Evolutionary conservation across 441 rosid species (phyloP), one percentile per base, ranked within the genome.

Genomic region (Erodium moschatum): DNA sequence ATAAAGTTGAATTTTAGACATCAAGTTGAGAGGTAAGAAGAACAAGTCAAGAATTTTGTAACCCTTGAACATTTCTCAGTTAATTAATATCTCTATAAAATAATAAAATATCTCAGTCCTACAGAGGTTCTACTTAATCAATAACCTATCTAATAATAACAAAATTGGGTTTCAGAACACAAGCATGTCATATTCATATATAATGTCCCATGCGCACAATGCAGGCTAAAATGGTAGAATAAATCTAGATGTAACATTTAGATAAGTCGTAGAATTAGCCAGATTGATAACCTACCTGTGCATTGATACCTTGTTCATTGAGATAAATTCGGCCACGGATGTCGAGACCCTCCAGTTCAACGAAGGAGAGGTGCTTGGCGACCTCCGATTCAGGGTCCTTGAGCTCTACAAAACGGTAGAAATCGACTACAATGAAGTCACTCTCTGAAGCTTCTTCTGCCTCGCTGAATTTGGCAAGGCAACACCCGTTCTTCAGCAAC

Each of bases 261-360:
- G 38, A 11, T 1, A 50, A 67, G 52, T 40, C 20, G 58, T 5
- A 2, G 19, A 66, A 5, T 38, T 50, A 62, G 29, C 5, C 72
- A 38, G 62, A 61, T 72, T 33, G 74, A 54, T 67, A 69, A 13
- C n/a, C 16, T 76, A 92, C 98, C 97, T 92, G 97, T 1, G 96
- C 96, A 77, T 92, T 92, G 61, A 92, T 87, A 71, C 98, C 98
- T 86, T 88, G 96, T 76, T 83, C 95, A 71, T 82, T 89, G 71
- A 92, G 73, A 78, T 92, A 87, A 64, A 92, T 81, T 64, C 96
- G 82, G 64, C 98, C 98, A 69, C 48, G 88, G 69, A 90, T 79
- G 76, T 92, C 85, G 69, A 80, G 83, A 73, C 72, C 89, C 93
- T 87, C 56, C 40, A 92, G 92, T 92, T 87, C 42, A 68, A 90